Base-by-base conservation (phyloP, 2,329 filamentous ascomycete genomes). In the Aspergillus sergii region DNA sequence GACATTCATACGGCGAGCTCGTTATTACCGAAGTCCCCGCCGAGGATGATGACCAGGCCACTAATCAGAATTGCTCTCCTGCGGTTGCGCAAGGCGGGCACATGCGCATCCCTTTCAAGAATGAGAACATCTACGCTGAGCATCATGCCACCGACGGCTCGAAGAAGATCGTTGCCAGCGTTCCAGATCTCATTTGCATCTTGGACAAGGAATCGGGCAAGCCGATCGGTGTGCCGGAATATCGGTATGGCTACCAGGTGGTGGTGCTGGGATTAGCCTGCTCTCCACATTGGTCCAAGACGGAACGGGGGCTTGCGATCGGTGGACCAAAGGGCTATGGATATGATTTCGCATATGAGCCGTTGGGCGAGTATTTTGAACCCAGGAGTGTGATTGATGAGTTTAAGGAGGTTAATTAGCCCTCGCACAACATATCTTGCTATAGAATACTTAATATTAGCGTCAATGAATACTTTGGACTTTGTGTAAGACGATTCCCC, bases 131-230 rank as follows among this genome's bases (percentile, higher is more conserved):
- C 0, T 68, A 67, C 10, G 72, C 66, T 4, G 66, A 71, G 60
- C 68, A 66, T 12, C 53, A 57, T 23, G 21, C 69, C 2, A 48
- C 46, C 1, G 60, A 53, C 26, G 63, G 63, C 10, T 57, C 66
- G 23, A 45, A 56, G 23, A 66, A 73, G 50, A 72, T 86, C 0
- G 71, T 88, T 1, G 83, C 83, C 1, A 80, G 84, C 2, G 86
- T 86, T 2, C 86, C 86, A 0, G 86, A 88, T 61, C 73, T 88
- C 8, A 84, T 88, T 59, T 79, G 81, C 0, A 78, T 88, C 10
- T 80, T 88, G 19, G 85, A 87, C 61, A 81, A 83, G 7, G 83
- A 85, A 64, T 85, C 83, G 11, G 86, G 85, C 32, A 81, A 85
- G 65, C 85, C 84, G 0, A 77, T 88, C 8, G 85, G 85, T 0